Base-by-base conservation (phyloP, 2,329 filamentous ascomycete genomes). In the Paecilomyces formosus region DNA sequence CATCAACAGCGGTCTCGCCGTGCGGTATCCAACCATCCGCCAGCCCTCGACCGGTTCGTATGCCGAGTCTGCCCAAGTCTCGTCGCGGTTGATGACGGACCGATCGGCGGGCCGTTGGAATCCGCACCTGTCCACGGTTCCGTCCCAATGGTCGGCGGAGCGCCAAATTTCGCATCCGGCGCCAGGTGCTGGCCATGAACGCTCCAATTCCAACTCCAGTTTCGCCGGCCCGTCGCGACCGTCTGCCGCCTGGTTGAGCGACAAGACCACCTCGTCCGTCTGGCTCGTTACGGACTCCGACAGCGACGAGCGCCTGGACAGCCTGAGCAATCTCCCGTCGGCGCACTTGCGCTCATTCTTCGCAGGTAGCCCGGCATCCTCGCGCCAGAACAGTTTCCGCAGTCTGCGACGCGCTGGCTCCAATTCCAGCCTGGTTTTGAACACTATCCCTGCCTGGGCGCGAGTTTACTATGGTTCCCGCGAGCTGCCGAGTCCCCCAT, bases 391-490 rank as follows among this genome's bases (percentile, higher is more conserved):
- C 61, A 77, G 73, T 60, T 63, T 70, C 55, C 67, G 68, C 45
- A 74, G 72, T 58, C 65, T 67, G 33, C 66, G 65, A 54, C 70
- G 73, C 26, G 69, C 71, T 3, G 76, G 75, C 33, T 81, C 80
- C 12, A 74, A 74, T 53, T 72, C 77, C 21, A 81, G 77, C 59
- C 72, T 75, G 24, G 63, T 78, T 28, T 65, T 77, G 55, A 72
- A 72, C n/a, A 71, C 69, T 39, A 71, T 79, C 51, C 79, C 80
- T 1, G 71, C 76, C 7, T 82, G 80, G 71, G 75, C 73, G 49
- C 85, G 80, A 64, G 75, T 90, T 15, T 92, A 91, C 72, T 92
- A 92, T 70, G 84, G 85, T 35, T 85, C 84, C 56, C 85, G 86
- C 55, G 55, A 86, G 75, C 53, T 84, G 75, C 64, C 61, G 28